Evolutionary conservation across 805 yeast species (phyloP).

Genomic region (Phaffomyces antillensis): DNA sequence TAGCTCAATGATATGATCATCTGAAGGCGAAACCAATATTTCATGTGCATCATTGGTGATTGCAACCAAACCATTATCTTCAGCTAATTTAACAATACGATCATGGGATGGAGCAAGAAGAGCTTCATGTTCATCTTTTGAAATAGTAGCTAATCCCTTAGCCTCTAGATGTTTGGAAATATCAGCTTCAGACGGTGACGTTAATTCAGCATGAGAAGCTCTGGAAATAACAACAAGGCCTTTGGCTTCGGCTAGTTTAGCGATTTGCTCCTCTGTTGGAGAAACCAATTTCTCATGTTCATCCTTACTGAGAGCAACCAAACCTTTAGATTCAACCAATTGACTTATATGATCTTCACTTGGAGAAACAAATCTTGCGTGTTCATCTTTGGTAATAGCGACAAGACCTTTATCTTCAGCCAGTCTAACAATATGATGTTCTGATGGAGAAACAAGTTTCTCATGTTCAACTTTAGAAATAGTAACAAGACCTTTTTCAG

Average conservation of each 20-base stretch:
- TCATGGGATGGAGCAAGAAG: slow-evolving; percentile 1
- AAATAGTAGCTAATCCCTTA: background rate
- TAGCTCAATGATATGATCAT: background rate
- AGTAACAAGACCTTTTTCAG: background rate
- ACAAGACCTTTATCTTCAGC: slow-evolving; percentile 14
- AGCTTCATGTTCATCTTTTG: slow-evolving; percentile 4
- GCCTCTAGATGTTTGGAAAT: slow-evolving; percentile 17
- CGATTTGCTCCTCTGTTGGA: slow-evolving; percentile 2
- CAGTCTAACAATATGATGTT: slow-evolving; percentile 4
- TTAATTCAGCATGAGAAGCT: slow-evolving; percentile 9
- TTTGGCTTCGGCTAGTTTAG: background rate
- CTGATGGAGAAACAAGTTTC: background rate
- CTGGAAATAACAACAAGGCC: background rate
- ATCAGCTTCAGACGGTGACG: slow-evolving; percentile 10
- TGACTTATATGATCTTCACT: background rate
- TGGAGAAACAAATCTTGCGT: slow-evolving; percentile 4
- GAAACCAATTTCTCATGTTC: slow-evolving; percentile 20
- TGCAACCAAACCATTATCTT: slow-evolving; percentile 7
- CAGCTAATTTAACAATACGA: background rate
- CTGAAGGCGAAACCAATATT: slow-evolving; percentile 12
- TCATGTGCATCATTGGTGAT: slow-evolving; percentile 13
- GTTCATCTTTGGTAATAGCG: background rate
- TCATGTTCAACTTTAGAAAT: background rate
- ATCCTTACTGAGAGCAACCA: slow-evolving; percentile 18
- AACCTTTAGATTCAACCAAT: slow-evolving; percentile 6